Conservation (phyloP, 352 stramenopile species). For the Phytophthora litchii region DNA sequence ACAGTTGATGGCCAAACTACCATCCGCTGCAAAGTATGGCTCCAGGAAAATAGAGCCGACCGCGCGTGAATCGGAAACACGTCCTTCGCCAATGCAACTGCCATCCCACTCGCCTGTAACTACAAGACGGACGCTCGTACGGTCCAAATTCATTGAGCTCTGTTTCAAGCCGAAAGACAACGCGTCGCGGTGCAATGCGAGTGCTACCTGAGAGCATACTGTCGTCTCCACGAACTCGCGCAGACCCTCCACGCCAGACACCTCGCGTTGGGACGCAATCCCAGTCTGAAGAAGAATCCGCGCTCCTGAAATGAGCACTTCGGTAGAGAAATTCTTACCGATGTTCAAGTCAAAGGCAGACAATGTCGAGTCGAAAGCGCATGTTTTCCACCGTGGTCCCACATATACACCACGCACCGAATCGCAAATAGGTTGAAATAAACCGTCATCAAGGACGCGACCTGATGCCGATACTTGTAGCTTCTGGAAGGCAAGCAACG, state of each 20-base stretch:
- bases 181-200: conserved; percentile 71
- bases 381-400: conserved; percentile 80
- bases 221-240: conserved; percentile 76
- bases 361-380: conserved; percentile 75
- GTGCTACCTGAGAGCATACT: conserved; percentile 77
- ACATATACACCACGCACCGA: conserved; percentile 83
- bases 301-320: conserved; percentile 81
- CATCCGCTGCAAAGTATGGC: conserved; percentile 63
- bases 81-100: conserved; percentile 84
- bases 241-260: conserved; percentile 62
- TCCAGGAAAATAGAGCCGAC: conserved; percentile 79
- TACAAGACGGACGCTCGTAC: conserved; percentile 75
- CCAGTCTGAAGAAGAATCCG: conserved; percentile 76
- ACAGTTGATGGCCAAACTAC: conserved; percentile 70
- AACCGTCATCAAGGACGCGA: conserved; percentile 75
- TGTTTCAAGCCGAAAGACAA: conserved; percentile 81
- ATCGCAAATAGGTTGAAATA: conserved; percentile 85
- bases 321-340: conserved; percentile 84
- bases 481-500: conserved; percentile 66
- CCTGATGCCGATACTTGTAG: conserved; percentile 58
- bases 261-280: conserved; percentile 59
- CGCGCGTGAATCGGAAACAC: conserved; percentile 73
- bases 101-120: conserved; percentile 82
- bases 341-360: conserved; percentile 83
- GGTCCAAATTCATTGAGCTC: conserved; percentile 76